Conservation (phyloP, 441 rosid species). For the Gossypium davidsonii region DNA sequence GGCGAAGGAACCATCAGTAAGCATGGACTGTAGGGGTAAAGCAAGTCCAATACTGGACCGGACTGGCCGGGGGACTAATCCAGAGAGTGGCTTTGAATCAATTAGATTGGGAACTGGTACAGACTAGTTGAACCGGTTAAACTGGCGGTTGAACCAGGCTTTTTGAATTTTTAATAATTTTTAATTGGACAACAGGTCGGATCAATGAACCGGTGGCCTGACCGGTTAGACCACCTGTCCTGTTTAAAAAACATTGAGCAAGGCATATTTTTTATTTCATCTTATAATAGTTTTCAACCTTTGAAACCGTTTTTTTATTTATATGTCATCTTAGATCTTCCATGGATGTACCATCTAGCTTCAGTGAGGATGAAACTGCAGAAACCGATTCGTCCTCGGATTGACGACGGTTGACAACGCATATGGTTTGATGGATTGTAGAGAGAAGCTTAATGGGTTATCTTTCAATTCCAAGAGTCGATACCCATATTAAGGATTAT, state of each 20-base stretch:
- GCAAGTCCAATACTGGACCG: no score
- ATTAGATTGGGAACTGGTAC: no score
- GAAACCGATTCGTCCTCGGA: conserved; percentile 53
- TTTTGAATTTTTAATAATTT: no score
- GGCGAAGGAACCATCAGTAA: background rate
- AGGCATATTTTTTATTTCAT: background rate
- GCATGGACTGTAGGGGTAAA: no score
- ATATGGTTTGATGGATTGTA: background rate
- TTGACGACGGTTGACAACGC: conserved; percentile 8
- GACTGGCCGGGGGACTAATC: no score
- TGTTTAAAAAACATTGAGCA: background rate
- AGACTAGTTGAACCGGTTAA: no score
- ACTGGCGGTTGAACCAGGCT: no score
- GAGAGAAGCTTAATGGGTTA: background rate
- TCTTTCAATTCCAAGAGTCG: background rate
- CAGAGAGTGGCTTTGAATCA: no score
- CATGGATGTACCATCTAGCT: conserved; percentile 46
- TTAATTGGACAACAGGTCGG: no score
- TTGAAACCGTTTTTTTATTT: conserved; percentile 13
- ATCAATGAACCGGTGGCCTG: no score
- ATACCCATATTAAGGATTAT: background rate
- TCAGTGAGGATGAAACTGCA: conserved; percentile 63
- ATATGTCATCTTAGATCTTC: conserved; percentile 12
- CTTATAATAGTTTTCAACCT: background rate
- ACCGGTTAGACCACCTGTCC: no score